These are phyloP conservation scores for Striga asiatica DNA, from an alignment of 257 asterid genomes.

Conservation along the genomic window DNA sequence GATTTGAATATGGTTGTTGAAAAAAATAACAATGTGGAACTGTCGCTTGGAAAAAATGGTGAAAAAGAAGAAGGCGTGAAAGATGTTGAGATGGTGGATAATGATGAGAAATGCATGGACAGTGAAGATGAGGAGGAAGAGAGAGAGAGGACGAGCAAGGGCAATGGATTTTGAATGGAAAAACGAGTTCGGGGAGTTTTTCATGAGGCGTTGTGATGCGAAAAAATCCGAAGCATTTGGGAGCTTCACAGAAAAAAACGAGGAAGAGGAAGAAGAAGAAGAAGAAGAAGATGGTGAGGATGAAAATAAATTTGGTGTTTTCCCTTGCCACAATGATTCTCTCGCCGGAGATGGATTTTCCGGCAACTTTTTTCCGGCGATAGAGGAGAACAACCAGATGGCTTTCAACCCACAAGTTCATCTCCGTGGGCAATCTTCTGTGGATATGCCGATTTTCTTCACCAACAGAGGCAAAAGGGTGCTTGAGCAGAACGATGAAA, in stretches of 20 bases:
- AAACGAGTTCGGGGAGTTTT: constrained; percentile 30
- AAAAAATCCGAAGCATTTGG: constrained; percentile 21
- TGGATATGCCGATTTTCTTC: too few relatives aligned
- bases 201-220: constrained; percentile 37
- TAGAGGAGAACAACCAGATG: constrained; percentile 40
- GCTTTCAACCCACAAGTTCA: constrained; percentile 34
- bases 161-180: constrained; percentile 51
- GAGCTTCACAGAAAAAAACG: constrained; percentile 22
- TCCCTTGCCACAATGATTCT: constrained; percentile 23
- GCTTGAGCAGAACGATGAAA: too few relatives aligned
- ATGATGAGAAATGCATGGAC: constrained; percentile 36
- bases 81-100: constrained; percentile 40
- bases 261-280: constrained; percentile 26
- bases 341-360: constrained; percentile 50
- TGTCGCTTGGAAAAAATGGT: constrained; percentile 63
- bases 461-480: constrained; percentile 49
- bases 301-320: constrained; percentile 29
- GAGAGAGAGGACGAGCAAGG: constrained; percentile 24
- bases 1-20: too few relatives aligned
- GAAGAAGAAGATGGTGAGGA: constrained; percentile 35
- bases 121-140: constrained; percentile 26
- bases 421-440: constrained; percentile 25
- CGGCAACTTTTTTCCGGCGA: constrained; percentile 52
- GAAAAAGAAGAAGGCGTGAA: constrained; percentile 29
- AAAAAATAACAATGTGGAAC: constrained; percentile 62